These are phyloP conservation scores for Diplogelasinospora grovesii DNA, from an alignment of 495 filamentous ascomycete species.

Conservation along the genomic window DNA sequence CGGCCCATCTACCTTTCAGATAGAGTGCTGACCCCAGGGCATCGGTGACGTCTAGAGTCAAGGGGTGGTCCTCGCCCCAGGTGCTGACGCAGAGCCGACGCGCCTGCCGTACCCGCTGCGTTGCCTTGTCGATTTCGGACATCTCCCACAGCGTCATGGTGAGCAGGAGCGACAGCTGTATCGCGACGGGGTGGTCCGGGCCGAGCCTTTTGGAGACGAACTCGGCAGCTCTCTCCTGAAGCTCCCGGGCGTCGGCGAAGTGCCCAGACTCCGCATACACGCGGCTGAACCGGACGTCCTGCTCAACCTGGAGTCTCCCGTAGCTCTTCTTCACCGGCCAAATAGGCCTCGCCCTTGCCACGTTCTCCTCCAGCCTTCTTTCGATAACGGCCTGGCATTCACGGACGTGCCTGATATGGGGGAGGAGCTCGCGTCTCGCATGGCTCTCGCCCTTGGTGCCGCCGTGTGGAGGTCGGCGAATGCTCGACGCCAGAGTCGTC, in stretches of 20 bases:
- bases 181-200: not conserved
- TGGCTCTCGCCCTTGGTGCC: not conserved
- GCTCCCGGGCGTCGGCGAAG: not conserved
- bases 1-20: not conserved
- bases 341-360: not conserved
- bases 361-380: not conserved
- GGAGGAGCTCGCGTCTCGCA: not conserved
- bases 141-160: conserved; percentile 2
- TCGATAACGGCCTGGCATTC: not conserved
- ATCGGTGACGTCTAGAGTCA: conserved; percentile 5
- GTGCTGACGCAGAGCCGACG: not conserved
- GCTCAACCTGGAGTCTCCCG: not conserved
- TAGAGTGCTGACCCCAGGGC: not conserved
- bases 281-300: conserved; percentile 6
- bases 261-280: conserved; percentile 4
- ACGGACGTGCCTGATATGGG: conserved; percentile 5
- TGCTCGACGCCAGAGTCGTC: not conserved
- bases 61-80: conserved; percentile 2
- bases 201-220: not conserved
- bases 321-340: conserved; percentile 3
- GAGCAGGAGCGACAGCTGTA: not conserved
- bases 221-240: not conserved
- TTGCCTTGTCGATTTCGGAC: conserved; percentile 1
- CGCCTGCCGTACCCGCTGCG: not conserved
- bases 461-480: conserved; percentile 2